A percentile compares a stretch with the other conserved stretches of the same genome.
phyloP scores from a whole-genome alignment of 441 rosid genomes.

The Populus hybrid region DNA sequence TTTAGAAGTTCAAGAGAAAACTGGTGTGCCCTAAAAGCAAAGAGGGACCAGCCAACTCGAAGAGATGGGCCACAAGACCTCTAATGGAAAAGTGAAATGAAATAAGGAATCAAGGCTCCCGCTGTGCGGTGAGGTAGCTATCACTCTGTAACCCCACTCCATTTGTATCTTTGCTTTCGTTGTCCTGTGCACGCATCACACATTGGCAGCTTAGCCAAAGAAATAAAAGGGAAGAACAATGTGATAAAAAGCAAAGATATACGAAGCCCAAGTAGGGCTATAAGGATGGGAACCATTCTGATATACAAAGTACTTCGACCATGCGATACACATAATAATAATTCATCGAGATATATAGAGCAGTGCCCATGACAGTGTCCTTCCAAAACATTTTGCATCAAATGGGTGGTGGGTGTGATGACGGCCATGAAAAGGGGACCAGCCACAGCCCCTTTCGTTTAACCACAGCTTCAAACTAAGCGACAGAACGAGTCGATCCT shows the following conservation, averaged over 20 bases:
- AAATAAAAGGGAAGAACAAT: too few relatives aligned
- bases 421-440: background rate
- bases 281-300: too few relatives aligned
- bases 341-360: background rate
- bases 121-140: too few relatives aligned
- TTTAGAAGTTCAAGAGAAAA: background rate
- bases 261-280: too few relatives aligned
- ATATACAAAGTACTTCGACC: background rate
- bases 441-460: background rate
- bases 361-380: background rate
- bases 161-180: background rate
- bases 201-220: too few relatives aligned
- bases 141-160: too few relatives aligned
- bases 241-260: too few relatives aligned
- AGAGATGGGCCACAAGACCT: constrained; percentile 24
- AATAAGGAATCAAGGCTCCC: constrained; percentile 11
- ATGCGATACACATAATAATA: background rate
- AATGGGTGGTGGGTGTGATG: background rate
- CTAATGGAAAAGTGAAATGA: background rate
- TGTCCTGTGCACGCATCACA: background rate
- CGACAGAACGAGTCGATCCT: background rate
- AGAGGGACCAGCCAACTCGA: constrained; percentile 15
- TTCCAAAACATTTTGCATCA: background rate
- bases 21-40: background rate
- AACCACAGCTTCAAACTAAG: too few relatives aligned